Evolutionary conservation across 1,284 basidiomycete genomes (phyloP).

Genomic region (Mycena citricolor): DNA sequence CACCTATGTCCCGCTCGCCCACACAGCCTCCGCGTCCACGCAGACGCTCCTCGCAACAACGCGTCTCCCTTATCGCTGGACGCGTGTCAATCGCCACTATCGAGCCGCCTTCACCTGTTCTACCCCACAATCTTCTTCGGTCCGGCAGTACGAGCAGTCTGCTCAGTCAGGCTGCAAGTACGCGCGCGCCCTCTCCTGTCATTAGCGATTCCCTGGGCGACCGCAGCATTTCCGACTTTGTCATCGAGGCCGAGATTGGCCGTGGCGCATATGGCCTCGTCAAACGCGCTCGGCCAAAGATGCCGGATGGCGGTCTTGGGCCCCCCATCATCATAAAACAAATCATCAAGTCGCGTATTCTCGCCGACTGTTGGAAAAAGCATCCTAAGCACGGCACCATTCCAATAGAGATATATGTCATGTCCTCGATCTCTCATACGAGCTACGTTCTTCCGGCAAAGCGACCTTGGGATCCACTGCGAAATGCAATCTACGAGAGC

Average conservation of each 20-base stretch:
- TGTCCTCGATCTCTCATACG: constrained; percentile 84
- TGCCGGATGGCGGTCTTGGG: constrained; percentile 73
- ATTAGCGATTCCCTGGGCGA: constrained; percentile 41
- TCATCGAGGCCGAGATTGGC: constrained; percentile 86
- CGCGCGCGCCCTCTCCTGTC: constrained; percentile 60
- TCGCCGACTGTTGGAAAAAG: constrained; percentile 99
- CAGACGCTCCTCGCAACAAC: constrained; percentile 75
- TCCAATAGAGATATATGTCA: constrained; percentile 98
- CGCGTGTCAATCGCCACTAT: constrained; percentile 72
- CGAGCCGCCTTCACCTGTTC: constrained; percentile 58
- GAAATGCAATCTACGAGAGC: constrained; percentile 28
- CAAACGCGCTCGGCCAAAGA: constrained; percentile 83
- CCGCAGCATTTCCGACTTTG: constrained; percentile 73
- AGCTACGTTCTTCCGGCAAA: constrained; percentile 69
- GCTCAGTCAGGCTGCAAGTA: constrained; percentile 57
- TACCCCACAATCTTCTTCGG: constrained; percentile 62
- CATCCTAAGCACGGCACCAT: constrained; percentile 95
- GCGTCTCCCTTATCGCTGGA: constrained; percentile 78
- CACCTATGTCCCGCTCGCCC: constrained; percentile 33
- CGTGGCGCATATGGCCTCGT: constrained; percentile 98
- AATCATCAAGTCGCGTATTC: constrained; percentile 96
- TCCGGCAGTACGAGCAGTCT: constrained; percentile 60
- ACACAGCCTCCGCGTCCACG: constrained; percentile 58
- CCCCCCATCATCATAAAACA: constrained; percentile 92
- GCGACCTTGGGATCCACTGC: constrained; percentile 79